Evolutionary conservation across 331 rosid species (phyloP).

Genomic region (Dryas integrifolia): DNA sequence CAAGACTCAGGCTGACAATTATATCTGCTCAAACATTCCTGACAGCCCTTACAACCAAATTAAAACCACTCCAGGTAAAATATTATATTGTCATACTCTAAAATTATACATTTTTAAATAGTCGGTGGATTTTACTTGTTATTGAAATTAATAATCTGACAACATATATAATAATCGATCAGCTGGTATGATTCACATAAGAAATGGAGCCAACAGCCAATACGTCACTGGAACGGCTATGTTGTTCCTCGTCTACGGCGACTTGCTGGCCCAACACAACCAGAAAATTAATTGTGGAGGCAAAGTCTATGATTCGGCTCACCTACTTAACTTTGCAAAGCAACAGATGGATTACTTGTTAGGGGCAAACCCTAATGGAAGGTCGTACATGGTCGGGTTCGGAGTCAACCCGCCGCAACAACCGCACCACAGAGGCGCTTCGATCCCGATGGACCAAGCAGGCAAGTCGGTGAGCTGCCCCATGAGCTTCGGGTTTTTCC

Average conservation of each 20-base stretch:
- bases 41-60: slow-evolving; percentile 79
- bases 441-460: slow-evolving; percentile 40
- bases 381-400: slow-evolving; percentile 91
- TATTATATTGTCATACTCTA: no score
- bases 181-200: slow-evolving; percentile 57
- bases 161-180: no score
- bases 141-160: no score
- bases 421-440: slow-evolving; percentile 90
- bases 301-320: slow-evolving; percentile 31
- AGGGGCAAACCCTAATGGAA: slow-evolving; percentile 62
- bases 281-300: slow-evolving; percentile 49
- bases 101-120: no score
- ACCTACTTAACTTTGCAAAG: slow-evolving; percentile 53
- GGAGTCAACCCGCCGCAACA: slow-evolving; percentile 69
- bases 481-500: slow-evolving; percentile 39
- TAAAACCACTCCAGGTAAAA: slow-evolving; percentile 20
- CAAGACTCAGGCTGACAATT: slow-evolving; percentile 65
- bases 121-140: no score
- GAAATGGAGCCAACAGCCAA: slow-evolving; percentile 92
- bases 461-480: slow-evolving; percentile 29
- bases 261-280: slow-evolving; percentile 48
- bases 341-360: slow-evolving; percentile 80
- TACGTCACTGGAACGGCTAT: slow-evolving; percentile 63
- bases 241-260: slow-evolving; percentile 58
- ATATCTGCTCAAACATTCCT: slow-evolving; percentile 73